Evolutionary conservation across 2,329 filamentous ascomycete species (phyloP), one percentile per base, ranked within the genome.

Genomic region (Ascosphaera pollenicola): DNA sequence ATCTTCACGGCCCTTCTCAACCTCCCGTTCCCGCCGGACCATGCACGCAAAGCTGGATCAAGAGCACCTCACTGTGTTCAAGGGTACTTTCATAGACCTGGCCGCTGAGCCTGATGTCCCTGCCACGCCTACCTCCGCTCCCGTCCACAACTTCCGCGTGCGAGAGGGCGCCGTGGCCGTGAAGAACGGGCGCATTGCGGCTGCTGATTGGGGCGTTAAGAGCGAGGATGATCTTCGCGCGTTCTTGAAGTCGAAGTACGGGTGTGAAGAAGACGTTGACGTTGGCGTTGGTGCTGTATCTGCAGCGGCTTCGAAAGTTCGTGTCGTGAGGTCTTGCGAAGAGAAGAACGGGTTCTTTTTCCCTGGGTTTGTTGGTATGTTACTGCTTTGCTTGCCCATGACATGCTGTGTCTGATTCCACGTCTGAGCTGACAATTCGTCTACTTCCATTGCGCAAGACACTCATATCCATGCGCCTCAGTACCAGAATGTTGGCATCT

Each of bases 391-490:
- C 17, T 19, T 36, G 34, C 3, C 21, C n/a, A 13, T 21, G 11
- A 18, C 37, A 15, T 8, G 15, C 24, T n/a, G 13, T 30, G 26
- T 21, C 18, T n/a, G n/a, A 21, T n/a, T 8, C n/a, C 26, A 16
- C 35, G 36, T 34, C 17, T 37, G 13, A 2, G n/a, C 16, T 34
- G 11, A 13, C 16, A 26, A 39, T 40, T 16, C 24, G 24, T 31
- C 21, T 11, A 35, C 36, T 30, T 32, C 19, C 21, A 11, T 5
- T 17, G 8, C 38, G 5, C 21, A 44, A 87, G 87, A 98, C 57
- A 93, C 89, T 1, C 89, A 98, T 55, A 79, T 93, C 42, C 89
- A 98, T 55, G 89, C 89, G 7, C 72, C 85, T 0, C 89, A 98
- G 61, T 94, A 93, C 51, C 84, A 87, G 42, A 98, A 98, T 52